Conservation (phyloP, 192 early-diverging fungal genomes). For the Gryganskiella cystojenkinii region DNA sequence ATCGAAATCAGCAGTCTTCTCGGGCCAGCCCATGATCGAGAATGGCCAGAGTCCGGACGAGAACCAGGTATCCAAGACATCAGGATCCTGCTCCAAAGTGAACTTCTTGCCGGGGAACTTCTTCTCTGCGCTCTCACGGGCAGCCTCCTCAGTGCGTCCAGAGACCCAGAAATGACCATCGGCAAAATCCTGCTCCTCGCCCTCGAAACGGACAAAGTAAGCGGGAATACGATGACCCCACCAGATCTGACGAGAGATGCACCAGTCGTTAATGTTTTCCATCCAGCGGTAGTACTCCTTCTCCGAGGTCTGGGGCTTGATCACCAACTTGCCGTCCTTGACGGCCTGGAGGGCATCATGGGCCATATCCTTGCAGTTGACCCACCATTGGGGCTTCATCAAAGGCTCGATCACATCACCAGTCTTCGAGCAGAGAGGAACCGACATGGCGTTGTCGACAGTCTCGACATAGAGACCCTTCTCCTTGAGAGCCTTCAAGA, state of each 20-base stretch:
- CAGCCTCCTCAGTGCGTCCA: slow-evolving; percentile 82
- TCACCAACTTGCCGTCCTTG: slow-evolving; percentile 81
- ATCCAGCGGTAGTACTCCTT: slow-evolving; percentile 98
- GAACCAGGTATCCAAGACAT: slow-evolving; percentile 99
- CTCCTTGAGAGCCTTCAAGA: slow-evolving; percentile 89
- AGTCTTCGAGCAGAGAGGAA: slow-evolving; percentile 91
- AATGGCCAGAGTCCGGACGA: slow-evolving; percentile 99
- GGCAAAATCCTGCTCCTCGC: slow-evolving; percentile 63
- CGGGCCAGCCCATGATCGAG: slow-evolving; percentile 97
- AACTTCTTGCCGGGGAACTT: slow-evolving; percentile 85
- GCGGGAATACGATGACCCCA: slow-evolving; percentile 98
- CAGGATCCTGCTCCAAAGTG: slow-evolving; percentile 92
- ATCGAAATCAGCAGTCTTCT: slow-evolving; percentile 85
- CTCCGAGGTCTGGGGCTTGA: slow-evolving; percentile 86
- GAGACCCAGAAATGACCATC: slow-evolving; percentile 89
- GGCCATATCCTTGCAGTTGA: slow-evolving; percentile 91
- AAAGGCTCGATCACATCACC: slow-evolving; percentile 96
- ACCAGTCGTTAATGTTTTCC: slow-evolving; percentile 97
- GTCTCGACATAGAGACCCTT: slow-evolving; percentile 89
- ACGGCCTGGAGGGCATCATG: slow-evolving; percentile 81
- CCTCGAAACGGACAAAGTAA: slow-evolving; percentile 89
- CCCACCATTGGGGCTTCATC: slow-evolving; percentile 99
- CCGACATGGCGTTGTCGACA: slow-evolving; percentile 91
- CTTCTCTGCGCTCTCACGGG: slow-evolving; percentile 75
- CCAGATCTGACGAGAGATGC: slow-evolving; percentile 98